Evolutionary conservation across 495 filamentous ascomycete species (phyloP), one percentile per base, ranked within the genome.

Genomic region (Collariella sp.): DNA sequence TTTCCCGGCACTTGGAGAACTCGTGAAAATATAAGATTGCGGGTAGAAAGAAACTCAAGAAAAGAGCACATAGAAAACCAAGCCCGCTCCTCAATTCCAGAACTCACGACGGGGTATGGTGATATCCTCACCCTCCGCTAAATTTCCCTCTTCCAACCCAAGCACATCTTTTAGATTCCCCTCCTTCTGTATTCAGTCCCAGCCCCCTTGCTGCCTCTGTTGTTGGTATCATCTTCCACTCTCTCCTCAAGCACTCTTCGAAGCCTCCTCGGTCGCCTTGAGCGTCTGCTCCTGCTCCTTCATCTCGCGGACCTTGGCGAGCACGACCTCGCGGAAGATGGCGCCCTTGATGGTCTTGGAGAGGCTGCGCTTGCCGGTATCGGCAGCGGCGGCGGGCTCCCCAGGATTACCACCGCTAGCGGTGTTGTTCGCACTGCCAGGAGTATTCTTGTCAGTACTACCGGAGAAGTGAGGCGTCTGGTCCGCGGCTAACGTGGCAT

Each of bases 321-420:
- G 75, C 1, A 97, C 94, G n/a, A 98, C 88, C 66, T 96, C 93
- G 54, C 88, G 80, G 79, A 98, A 97, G 64, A 97, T 96, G 24
- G 89, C 93, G 26, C 87, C 84, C 64, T 87, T 88, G 55, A 90
- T 89, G 61, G 86, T 72, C 60, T 81, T 86, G 57, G 81, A 85
- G 24, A 96, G 73, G 53, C 79, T 83, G 49, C 81, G 76, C 70
- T 86, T 86, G 22, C 46, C 53, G 24, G 18, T 19, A 1, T 12
- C 19, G 46, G 59, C 63, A 2, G 55, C 55, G 39, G 55, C 54
- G 11, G n/a, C n/a, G n/a, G n/a, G n/a, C n/a, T 31, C 52, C 10
- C 31, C 55, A 48, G 67, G 66, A 41, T 62, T 57, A 1, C 68
- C 61, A 29, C 54, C 62, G 6, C 59, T 65, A 31, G 62, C 62